Conservation (phyloP, 2,329 filamentous ascomycete species). For the Penicillium sp. region DNA sequence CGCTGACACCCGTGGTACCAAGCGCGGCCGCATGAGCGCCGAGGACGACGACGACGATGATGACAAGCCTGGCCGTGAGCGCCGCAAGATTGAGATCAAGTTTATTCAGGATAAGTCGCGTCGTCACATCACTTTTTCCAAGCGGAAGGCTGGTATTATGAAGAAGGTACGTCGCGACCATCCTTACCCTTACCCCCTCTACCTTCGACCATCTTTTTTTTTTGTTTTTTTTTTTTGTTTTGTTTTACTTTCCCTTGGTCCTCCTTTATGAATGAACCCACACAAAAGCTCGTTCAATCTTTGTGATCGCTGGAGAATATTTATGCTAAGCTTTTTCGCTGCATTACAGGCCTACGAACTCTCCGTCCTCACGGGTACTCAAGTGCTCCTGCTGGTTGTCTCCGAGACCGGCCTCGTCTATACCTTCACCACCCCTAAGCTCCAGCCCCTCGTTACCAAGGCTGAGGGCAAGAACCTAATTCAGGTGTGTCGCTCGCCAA, state of each 20-base stretch:
- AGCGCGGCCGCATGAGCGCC: slow-evolving; percentile 77
- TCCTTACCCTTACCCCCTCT: not conserved
- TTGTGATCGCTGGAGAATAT: not conserved
- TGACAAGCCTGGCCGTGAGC: slow-evolving; percentile 95
- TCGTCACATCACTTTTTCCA: slow-evolving; percentile 98
- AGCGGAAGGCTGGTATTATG: slow-evolving; percentile 99
- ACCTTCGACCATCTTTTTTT: not conserved
- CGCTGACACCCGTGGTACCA: slow-evolving; percentile 77
- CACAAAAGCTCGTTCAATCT: not conserved
- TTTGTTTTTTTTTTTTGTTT: no score
- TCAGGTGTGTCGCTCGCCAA: slow-evolving; percentile 65
- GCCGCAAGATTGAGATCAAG: slow-evolving; percentile 99
- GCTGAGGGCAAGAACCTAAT: slow-evolving; percentile 99
- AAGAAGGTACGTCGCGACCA: slow-evolving; percentile 77
- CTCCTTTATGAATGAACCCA: not conserved
- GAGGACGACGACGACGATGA: slow-evolving; percentile 98
- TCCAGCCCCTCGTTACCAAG: slow-evolving; percentile 97
- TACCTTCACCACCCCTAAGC: slow-evolving; percentile 97
- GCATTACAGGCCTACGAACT: slow-evolving; percentile 83
- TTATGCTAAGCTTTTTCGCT: not conserved
- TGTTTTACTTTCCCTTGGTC: not conserved
- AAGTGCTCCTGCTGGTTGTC: slow-evolving; percentile 93
- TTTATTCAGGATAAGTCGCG: slow-evolving; percentile 99
- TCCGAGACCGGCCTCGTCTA: slow-evolving; percentile 97
- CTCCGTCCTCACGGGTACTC: slow-evolving; percentile 94